Base-by-base conservation (phyloP, 1,284 basidiomycete species). In the Fomitiporia mediterranea region DNA sequence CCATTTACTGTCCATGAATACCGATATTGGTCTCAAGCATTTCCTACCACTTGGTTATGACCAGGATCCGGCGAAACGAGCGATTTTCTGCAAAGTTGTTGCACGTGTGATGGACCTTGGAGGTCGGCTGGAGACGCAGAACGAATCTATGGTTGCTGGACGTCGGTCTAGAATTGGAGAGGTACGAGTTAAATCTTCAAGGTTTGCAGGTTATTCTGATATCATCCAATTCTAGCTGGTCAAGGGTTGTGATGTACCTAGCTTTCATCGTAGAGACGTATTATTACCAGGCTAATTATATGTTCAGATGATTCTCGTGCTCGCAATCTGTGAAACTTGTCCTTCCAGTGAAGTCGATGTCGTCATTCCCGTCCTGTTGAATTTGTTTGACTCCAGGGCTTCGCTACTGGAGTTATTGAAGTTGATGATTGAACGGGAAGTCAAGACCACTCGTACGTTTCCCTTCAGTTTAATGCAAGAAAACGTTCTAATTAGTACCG, bases 61-160 rank as follows among this genome's bases (percentile, higher is more conserved):
- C 64, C 72, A 78, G 27, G 89, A 95, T 65, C 74, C 79, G 15
- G 72, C 81, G 27, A 86, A 89, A 65, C 83, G 92, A 35, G 78
- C 83, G 2, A 91, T 94, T 23, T 96, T 95, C 66, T 85, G 92
- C 53, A 85, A 89, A 66, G 85, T 94, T n/a, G 91, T 95, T 69
- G 84, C 90, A 47, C 82, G 89, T 48, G 91, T 94, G 3, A 78
- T 97, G 51, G 81, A 85, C 13, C 86, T 90, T 64, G 91, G 91
- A 17, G 84, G 89, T 17, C 83, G 82, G 59, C 85, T 91, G 56
- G 81, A 83, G 57, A 73, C 79, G 1, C 77, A 79, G 59, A 81
- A 83, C 39, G 78, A 77, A 55, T 74, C 80, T 4, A 71, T 77
- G 21, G 68, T 73, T n/a, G 72, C 75, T 52, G 73, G 74, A 53